These are phyloP conservation scores for Silene noctiflora DNA, from an alignment of 179 eudicot species.

Conservation along the genomic window DNA sequence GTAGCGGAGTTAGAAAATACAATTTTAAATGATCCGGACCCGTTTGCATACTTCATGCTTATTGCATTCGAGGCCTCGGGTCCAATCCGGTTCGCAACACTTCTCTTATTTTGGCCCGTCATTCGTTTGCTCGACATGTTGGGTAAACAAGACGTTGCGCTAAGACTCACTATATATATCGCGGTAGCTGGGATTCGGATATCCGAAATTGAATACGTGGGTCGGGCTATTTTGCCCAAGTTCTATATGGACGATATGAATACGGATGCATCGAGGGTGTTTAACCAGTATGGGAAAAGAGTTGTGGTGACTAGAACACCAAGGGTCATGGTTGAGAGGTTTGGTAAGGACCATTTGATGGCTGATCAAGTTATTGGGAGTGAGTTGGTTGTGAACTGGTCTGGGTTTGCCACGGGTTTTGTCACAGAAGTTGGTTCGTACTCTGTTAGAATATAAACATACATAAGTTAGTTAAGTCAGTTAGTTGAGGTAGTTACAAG, in stretches of 20 bases:
- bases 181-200: slow-evolving; percentile 51
- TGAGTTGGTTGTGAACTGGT: slow-evolving; percentile 50
- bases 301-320: slow-evolving; percentile 68
- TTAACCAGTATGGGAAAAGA: slow-evolving; percentile 45
- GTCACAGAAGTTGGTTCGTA: slow-evolving; percentile 33
- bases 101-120: slow-evolving; percentile 60
- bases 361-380: slow-evolving; percentile 64
- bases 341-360: slow-evolving; percentile 60
- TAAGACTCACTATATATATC: slow-evolving; percentile 48
- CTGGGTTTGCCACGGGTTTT: slow-evolving; percentile 61
- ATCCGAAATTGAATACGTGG: slow-evolving; percentile 64
- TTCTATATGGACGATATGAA: slow-evolving; percentile 62
- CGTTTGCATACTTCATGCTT: slow-evolving; percentile 74
- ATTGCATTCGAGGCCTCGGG: slow-evolving; percentile 84
- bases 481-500: too few relatives aligned
- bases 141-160: slow-evolving; percentile 34
- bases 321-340: slow-evolving; percentile 65
- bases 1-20: slow-evolving; percentile 71
- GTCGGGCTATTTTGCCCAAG: slow-evolving; percentile 76
- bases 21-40: slow-evolving; percentile 43
- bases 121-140: slow-evolving; percentile 30
- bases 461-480: too few relatives aligned
- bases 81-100: slow-evolving; percentile 49
- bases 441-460: too few relatives aligned
- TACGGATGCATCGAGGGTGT: slow-evolving; percentile 62